Base-by-base conservation (phyloP, 306 rosid species). In the Aeschynomene evenia region DNA sequence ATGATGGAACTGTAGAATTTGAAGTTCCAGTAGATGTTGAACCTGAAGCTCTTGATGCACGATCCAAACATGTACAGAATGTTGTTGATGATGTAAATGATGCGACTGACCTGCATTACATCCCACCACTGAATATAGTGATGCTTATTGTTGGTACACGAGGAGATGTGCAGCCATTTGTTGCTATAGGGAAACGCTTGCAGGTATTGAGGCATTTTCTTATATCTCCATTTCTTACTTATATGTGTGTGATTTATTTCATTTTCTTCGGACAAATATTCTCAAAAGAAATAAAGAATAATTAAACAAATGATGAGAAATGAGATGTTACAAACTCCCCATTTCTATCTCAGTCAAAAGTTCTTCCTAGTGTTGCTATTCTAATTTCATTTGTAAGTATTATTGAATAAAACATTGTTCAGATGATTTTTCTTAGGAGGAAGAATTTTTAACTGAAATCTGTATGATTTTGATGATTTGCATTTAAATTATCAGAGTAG, bases 91-190 rank as follows among this genome's bases (percentile, higher is more conserved):
- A 91, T 37, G 72, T 86, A 73, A 76, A 70, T 60, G 90, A 87
- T 79, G 76, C 83, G 46, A 34, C 88, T 9, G 95, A 89, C 74
- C 85, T 70, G 66, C 82, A 84, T 46, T 68, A 78, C 83, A 86
- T 89, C 60, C 96, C 87, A 1, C 99, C 99, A 49, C 33, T 91
- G 77, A 90, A 91, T 75, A 83, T 95, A 72, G 97, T 87, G 60
- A 81, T 89, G 82, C 92, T 87, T 80, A 95, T 95, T 79, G 99
- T 95, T 74, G 99, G 99, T 26, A 95, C 99, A 40, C 95, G 97
- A 3, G 99, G 99, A 72, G 99, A 95, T 77, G 99, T 95, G 60
- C 99, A 95, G 36, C 99, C 99, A 21, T 95, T 95, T 83, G 53
- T 89, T 67, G 99, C 99, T 60, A 91, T 95, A 26, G 99, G 97